Evolutionary conservation across 495 filamentous ascomycete species (phyloP).

Genomic region (Talaromyces thailandensis): DNA sequence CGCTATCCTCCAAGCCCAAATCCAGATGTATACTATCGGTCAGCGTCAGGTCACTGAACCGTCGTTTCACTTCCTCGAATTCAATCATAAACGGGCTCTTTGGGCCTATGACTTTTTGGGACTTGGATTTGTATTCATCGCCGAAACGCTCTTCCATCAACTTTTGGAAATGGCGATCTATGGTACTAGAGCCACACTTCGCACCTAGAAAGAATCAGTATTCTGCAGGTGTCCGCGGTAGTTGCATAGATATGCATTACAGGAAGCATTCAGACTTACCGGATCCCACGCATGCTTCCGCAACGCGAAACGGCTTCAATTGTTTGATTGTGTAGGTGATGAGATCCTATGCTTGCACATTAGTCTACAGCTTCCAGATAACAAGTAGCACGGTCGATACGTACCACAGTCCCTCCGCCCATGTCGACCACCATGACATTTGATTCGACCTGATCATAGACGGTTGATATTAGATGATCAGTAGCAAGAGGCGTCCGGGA

Average conservation of each 20-base stretch:
- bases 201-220: conserved; percentile 24
- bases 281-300: conserved; percentile 11
- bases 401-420: conserved; percentile 31
- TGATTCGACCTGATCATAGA: conserved; percentile 3
- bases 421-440: conserved; percentile 18
- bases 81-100: conserved; percentile 16
- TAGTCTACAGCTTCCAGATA: not conserved
- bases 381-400: too few species aligned
- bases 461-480: not conserved
- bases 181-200: conserved; percentile 44
- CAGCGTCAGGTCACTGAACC: conserved; percentile 8
- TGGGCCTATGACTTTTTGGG: conserved; percentile 8
- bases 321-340: conserved; percentile 27
- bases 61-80: conserved; percentile 17
- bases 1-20: not conserved
- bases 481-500: too few species aligned
- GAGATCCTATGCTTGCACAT: conserved; percentile 10
- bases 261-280: conserved; percentile 8
- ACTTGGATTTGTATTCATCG: conserved; percentile 9
- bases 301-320: conserved; percentile 16
- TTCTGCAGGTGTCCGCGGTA: too few species aligned
- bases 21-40: conserved; percentile 4
- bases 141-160: conserved; percentile 28
- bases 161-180: conserved; percentile 39
- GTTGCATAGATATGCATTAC: too few species aligned